Evolutionary conservation across 495 filamentous ascomycete genomes (phyloP), one percentile per base, ranked within the genome.

Genomic region (Staphylotrichum tortipilum): DNA sequence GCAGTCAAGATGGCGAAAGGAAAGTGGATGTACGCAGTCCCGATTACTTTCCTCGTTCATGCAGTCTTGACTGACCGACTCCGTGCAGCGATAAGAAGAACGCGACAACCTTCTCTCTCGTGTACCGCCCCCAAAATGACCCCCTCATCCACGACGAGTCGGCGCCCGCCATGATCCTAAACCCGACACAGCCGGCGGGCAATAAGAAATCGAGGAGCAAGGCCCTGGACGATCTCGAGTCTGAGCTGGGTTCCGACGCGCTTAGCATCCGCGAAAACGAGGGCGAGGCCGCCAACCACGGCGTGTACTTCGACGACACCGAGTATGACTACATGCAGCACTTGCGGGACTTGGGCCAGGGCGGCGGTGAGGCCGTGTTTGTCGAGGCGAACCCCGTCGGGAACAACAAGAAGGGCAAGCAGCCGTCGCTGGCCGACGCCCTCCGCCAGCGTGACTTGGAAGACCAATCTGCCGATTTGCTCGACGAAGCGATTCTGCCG

Each of bases 321-420:
- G 78, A 85, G 57, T 98, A 98, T 69, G 94, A 98, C 60, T 98
- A 98, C 70, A 97, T 98, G 92, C 92, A 99, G 66, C 94, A 99
- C 69, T 74, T 99, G 72, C 84, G 88, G n/a, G 92, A 96, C 49
- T 76, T 80, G 3, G 79, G 75, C 24, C 64, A 64, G 12, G 82
- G 80, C 3, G 68, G 72, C 24, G 73, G 75, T 6, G 81, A 84
- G 34, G 78, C 81, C 17, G 76, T 85, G 39, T 95, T 92, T 55
- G 76, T 97, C 15, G 86, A 94, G 57, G 84, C 89, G 1, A 70
- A 76, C 18, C 58, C 67, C 8, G 75, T 67, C 12, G 85, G 84
- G 54, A 79, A 75, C 24, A 82, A 89, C 66, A 72, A 68, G 2
- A 78, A 89, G 66, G 72, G 68, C 3, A 78, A 89, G 73, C 78